Evolutionary conservation across 2,329 filamentous ascomycete genomes (phyloP).

Genomic region (Cladophialophora bantiana): DNA sequence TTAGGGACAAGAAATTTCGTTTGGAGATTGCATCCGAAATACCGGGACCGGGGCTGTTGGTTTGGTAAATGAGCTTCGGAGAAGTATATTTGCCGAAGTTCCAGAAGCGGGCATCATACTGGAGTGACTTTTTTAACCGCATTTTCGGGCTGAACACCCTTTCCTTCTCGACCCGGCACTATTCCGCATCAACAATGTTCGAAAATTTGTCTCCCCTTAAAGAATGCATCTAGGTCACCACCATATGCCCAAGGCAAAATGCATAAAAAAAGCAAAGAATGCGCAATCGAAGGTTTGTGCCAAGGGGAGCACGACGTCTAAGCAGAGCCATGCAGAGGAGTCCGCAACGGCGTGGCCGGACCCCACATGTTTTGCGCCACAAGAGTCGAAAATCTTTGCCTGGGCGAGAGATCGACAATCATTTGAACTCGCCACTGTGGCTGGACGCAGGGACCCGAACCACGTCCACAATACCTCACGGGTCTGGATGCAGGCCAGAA

Average conservation of each 20-base stretch:
- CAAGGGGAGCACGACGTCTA: conserved; percentile 4
- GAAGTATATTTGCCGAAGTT: conserved; percentile 17
- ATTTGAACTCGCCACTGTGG: conserved; percentile 6
- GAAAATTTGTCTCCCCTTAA: background rate
- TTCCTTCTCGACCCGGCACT: background rate
- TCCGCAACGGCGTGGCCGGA: background rate
- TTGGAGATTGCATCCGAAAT: conserved; percentile 19
- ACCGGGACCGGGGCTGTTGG: conserved; percentile 18
- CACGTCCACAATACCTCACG: background rate
- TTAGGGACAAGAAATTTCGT: conserved; percentile 3
- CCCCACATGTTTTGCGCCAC: conserved; percentile 8
- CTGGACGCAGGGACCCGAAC: background rate
- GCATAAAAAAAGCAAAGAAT: background rate
- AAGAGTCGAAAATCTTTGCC: conserved; percentile 1
- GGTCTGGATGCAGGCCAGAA: background rate
- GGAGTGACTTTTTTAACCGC: background rate
- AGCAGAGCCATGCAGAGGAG: background rate
- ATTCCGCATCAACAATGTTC: background rate
- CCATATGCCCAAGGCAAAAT: background rate
- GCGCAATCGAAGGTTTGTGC: background rate
- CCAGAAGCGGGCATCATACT: conserved; percentile 14
- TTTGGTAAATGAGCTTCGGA: conserved; percentile 10
- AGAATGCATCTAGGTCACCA: background rate
- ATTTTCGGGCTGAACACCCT: background rate
- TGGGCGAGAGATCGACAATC: background rate